phyloP scores from a whole-genome alignment of 495 filamentous ascomycete genomes.

The Neurospora sp. region DNA sequence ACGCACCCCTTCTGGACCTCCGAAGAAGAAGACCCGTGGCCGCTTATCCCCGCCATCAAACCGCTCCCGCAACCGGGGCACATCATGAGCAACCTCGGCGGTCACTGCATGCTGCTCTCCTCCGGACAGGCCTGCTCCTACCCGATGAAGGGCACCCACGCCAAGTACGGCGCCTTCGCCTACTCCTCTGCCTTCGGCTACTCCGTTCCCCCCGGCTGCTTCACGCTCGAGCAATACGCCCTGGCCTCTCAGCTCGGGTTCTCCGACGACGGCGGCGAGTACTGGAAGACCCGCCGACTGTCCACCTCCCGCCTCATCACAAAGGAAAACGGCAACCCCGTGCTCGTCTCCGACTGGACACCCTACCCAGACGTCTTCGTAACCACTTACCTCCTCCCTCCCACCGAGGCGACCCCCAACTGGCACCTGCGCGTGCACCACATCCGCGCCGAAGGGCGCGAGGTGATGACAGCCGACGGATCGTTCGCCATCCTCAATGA shows the following conservation, averaged over 20 bases:
- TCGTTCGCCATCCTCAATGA: conserved; percentile 60
- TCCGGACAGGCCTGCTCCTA: conserved; percentile 72
- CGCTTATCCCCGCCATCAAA: conserved; percentile 41
- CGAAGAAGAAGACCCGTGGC: conserved; percentile 49
- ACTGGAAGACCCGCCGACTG: conserved; percentile 62
- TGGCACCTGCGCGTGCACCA: conserved; percentile 61
- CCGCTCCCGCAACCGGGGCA: conserved; percentile 57
- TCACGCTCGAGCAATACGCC: conserved; percentile 64
- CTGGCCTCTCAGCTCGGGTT: conserved; percentile 65
- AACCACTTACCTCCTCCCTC: conserved; percentile 54
- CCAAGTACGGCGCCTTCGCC: conserved; percentile 72
- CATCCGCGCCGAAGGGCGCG: conserved; percentile 41
- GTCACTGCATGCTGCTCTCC: conserved; percentile 62
- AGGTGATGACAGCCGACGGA: conserved; percentile 59
- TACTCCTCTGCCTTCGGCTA: conserved; percentile 68
- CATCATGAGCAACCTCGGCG: conserved; percentile 51
- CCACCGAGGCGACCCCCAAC: conserved; percentile 39
- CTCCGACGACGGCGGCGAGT: conserved; percentile 67
- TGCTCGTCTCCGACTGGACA: conserved; percentile 56
- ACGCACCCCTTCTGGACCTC: conserved; percentile 68
- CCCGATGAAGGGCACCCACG: conserved; percentile 66
- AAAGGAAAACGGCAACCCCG: conserved; percentile 30
- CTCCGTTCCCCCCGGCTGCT: conserved; percentile 64
- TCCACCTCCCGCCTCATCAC: conserved; percentile 46
- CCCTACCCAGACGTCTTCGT: conserved; percentile 57